Percentiles rank a stretch among this genome's conserved stretches.
Evolutionary conservation across 257 asterid species (phyloP).

Genomic region (Fraxinus pennsylvanica): DNA sequence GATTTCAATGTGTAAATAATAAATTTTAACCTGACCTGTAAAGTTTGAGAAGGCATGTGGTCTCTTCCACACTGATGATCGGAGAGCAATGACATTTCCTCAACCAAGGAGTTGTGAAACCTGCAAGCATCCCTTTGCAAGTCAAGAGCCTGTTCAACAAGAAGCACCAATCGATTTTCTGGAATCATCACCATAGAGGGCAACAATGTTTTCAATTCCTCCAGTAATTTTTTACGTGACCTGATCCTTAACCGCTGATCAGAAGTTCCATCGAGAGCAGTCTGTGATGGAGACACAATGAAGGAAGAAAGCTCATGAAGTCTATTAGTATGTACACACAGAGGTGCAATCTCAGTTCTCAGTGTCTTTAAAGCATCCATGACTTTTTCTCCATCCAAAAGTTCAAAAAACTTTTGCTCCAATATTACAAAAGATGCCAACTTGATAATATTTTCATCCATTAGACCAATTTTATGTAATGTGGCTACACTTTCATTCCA

Average conservation of each 20-base stretch:
- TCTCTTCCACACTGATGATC: constrained; percentile 83
- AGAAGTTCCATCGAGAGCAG: constrained; percentile 37
- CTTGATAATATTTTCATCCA: constrained; percentile 52
- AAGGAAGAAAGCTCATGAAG: constrained; percentile 66
- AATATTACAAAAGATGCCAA: constrained; percentile 66
- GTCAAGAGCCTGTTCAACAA: constrained; percentile 82
- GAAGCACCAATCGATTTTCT: constrained; percentile 68
- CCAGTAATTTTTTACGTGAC: constrained; percentile 59
- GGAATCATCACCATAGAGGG: constrained; percentile 73
- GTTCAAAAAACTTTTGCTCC: constrained; percentile 81
- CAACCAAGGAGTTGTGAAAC: constrained; percentile 64
- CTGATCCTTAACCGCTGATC: constrained; percentile 40
- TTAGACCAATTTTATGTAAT: constrained; percentile 49
- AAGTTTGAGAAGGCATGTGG: constrained; percentile 69
- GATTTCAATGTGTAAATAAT: background rate
- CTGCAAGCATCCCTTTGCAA: constrained; percentile 68
- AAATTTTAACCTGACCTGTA: constrained; percentile 51
- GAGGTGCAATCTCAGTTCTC: constrained; percentile 71
- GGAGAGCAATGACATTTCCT: constrained; percentile 66
- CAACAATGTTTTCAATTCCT: constrained; percentile 63
- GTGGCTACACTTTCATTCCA: constrained; percentile 77
- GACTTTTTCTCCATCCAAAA: constrained; percentile 51
- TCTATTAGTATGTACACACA: constrained; percentile 45
- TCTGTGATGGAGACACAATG: constrained; percentile 46
- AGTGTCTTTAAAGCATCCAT: constrained; percentile 82